Percentiles rank a stretch among this genome's conserved stretches.
phyloP scores from a whole-genome alignment of 371 early-diverging fungal genomes.

The Mucor sp. region DNA sequence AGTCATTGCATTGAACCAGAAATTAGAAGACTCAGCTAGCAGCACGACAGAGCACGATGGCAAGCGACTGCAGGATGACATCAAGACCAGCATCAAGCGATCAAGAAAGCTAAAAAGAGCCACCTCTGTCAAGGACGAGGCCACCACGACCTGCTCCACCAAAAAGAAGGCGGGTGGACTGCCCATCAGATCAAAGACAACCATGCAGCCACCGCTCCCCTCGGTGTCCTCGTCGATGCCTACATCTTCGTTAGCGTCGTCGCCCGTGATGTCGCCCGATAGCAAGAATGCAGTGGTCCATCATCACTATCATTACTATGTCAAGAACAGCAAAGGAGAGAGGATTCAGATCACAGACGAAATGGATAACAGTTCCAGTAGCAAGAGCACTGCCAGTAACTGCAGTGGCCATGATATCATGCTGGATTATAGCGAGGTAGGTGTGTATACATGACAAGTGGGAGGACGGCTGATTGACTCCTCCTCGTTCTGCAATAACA shows the following conservation, averaged over 20 bases:
- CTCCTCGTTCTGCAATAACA: not conserved
- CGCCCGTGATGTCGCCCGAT: not conserved
- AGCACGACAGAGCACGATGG: no score
- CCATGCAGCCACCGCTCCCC: slow-evolving; percentile 7
- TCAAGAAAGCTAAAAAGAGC: slow-evolving; percentile 4
- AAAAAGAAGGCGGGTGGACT: not conserved
- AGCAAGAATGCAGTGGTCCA: slow-evolving; percentile 34
- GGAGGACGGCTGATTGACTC: not conserved
- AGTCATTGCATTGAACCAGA: slow-evolving; percentile 23
- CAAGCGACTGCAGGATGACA: slow-evolving; percentile 8
- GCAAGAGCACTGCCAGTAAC: not conserved
- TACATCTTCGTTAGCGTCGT: slow-evolving; percentile 2
- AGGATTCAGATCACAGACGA: slow-evolving; percentile 7
- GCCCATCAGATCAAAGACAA: not conserved
- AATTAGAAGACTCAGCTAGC: slow-evolving; percentile 1
- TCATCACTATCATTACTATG: slow-evolving; percentile 48
- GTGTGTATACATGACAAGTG: not conserved
- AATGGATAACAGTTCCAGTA: slow-evolving; percentile 16
- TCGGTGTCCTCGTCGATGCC: slow-evolving; percentile 25
- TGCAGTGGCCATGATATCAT: not conserved
- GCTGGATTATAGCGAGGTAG: not conserved
- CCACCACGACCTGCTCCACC: not conserved
- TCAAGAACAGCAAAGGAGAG: slow-evolving; percentile 19
- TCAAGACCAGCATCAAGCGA: not conserved
- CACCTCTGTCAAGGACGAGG: not conserved